phyloP scores from a whole-genome alignment of 768 basidiomycete genomes.

The Lepiota subincarnata region DNA sequence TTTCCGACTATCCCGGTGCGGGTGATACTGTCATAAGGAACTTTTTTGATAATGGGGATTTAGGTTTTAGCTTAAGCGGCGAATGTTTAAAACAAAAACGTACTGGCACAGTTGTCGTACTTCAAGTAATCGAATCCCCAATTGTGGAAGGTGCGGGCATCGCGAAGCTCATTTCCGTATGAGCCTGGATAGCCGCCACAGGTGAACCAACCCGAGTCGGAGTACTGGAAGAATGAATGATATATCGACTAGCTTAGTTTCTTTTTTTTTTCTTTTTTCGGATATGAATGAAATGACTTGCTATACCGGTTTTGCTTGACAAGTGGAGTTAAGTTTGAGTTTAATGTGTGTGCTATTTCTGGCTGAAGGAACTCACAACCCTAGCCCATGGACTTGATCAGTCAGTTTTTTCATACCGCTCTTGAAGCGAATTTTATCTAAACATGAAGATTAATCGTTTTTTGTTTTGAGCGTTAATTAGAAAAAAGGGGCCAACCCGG shows the following conservation, averaged over 20 bases:
- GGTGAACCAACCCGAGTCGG: constrained; percentile 67
- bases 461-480: no score
- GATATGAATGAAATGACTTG: constrained; percentile 23
- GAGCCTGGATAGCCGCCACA: constrained; percentile 64
- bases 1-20: constrained; percentile 52
- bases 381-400: constrained; percentile 48
- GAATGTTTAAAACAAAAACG: constrained; percentile 16
- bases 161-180: constrained; percentile 57
- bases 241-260: no score
- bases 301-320: constrained; percentile 56
- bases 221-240: constrained; percentile 38
- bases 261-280: not conserved
- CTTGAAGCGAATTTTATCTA: constrained; percentile 49
- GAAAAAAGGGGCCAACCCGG: constrained; percentile 33
- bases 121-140: constrained; percentile 59
- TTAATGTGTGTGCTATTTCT: constrained; percentile 46
- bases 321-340: constrained; percentile 10
- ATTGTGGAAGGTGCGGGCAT: constrained; percentile 20
- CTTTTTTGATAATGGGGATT: constrained; percentile 19
- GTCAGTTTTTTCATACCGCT: constrained; percentile 56
- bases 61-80: constrained; percentile 29
- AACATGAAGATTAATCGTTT: not conserved
- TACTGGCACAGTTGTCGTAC: constrained; percentile 60
- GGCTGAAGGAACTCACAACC: constrained; percentile 65
- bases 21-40: constrained; percentile 54